Percentiles rank a stretch among this genome's conserved stretches.
phyloP scores from a whole-genome alignment of 176 grass and related monocot genomes.

The Secale cereale region DNA sequence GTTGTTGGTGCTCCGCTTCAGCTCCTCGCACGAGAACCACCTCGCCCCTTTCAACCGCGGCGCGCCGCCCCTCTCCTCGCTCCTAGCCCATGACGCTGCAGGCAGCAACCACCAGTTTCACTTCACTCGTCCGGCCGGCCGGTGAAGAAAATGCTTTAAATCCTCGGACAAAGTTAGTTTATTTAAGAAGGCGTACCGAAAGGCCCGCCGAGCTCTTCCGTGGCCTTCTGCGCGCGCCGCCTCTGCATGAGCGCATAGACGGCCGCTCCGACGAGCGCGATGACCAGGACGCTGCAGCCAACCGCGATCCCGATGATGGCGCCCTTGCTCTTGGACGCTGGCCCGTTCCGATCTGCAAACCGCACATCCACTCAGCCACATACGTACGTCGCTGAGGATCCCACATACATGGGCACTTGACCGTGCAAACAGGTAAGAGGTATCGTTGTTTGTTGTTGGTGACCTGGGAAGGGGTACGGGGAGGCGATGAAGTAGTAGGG shows the following conservation, averaged over 20 bases:
- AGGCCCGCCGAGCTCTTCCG: slow-evolving; percentile 70
- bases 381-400: neutral
- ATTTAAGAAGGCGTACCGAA: slow-evolving; percentile 48
- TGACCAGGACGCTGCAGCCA: slow-evolving; percentile 57
- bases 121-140: neutral
- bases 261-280: slow-evolving; percentile 58
- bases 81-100: slow-evolving; percentile 69
- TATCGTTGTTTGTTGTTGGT: neutral
- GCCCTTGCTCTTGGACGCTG: slow-evolving; percentile 48
- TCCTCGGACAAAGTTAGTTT: neutral
- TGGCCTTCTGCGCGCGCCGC: slow-evolving; percentile 55
- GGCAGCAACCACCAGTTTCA: neutral
- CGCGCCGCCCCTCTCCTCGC: slow-evolving; percentile 56
- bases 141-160: neutral
- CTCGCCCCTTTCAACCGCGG: slow-evolving; percentile 88
- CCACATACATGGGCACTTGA: neutral
- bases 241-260: slow-evolving; percentile 69
- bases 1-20: slow-evolving; percentile 68
- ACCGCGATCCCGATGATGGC: slow-evolving; percentile 75
- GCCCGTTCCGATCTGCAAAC: slow-evolving; percentile 15
- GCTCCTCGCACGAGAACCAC: slow-evolving; percentile 90
- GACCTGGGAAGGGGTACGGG: slow-evolving; percentile 77
- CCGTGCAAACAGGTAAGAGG: no score
- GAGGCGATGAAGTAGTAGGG: slow-evolving; percentile 76
- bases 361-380: neutral